These are phyloP conservation scores for Penicillium alfredii DNA, from an alignment of 495 filamentous ascomycete species.

Conservation along the genomic window DNA sequence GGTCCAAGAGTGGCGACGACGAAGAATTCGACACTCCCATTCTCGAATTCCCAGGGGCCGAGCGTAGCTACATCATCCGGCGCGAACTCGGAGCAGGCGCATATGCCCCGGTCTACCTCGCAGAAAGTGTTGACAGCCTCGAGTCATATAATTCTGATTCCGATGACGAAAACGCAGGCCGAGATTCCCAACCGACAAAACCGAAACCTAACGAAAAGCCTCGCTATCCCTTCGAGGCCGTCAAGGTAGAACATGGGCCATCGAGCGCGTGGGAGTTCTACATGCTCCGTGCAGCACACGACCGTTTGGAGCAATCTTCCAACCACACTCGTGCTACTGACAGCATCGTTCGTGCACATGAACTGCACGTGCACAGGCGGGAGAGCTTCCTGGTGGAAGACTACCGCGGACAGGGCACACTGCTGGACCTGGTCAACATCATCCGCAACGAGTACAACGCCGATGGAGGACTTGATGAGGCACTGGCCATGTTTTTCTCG, in stretches of 20 bases:
- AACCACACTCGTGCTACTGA: conserved; percentile 53
- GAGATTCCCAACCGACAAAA: conserved; percentile 11
- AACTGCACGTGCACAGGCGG: conserved; percentile 80
- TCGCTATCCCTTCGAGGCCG: conserved; percentile 63
- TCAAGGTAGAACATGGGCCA: conserved; percentile 84
- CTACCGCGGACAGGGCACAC: conserved; percentile 81
- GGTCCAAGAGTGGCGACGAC: conserved; percentile 46
- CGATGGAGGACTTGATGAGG: conserved; percentile 74
- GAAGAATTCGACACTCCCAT: conserved; percentile 55
- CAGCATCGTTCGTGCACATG: conserved; percentile 73
- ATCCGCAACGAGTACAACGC: conserved; percentile 58
- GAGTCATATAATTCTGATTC: conserved; percentile 38
- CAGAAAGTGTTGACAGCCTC: conserved; percentile 59
- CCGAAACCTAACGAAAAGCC: conserved; percentile 17
- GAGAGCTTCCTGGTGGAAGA: conserved; percentile 86
- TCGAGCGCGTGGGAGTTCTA: conserved; percentile 93
- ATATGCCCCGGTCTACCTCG: conserved; percentile 89
- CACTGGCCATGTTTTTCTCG: conserved; percentile 87
- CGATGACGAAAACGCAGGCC: conserved; percentile 34
- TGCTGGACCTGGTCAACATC: conserved; percentile 88
- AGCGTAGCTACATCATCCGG: conserved; percentile 64
- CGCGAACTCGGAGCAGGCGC: conserved; percentile 90
- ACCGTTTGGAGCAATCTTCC: conserved; percentile 53
- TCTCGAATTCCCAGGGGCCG: conserved; percentile 58
- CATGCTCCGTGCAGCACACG: conserved; percentile 77